Base-by-base conservation (phyloP, 805 yeast genomes). In the Ogataea saltuana region DNA sequence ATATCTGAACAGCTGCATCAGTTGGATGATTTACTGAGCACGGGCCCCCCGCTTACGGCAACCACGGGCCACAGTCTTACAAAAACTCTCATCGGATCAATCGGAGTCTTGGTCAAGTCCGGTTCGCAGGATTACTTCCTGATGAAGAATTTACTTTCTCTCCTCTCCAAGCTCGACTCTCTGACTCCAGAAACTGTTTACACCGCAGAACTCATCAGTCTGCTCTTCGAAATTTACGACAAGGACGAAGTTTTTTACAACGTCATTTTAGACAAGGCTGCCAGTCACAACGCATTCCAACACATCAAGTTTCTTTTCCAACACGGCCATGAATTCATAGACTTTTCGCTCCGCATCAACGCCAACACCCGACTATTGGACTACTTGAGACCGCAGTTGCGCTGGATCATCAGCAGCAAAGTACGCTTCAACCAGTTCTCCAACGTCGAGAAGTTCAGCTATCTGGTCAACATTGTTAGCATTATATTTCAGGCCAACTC, bases 401-500 rank as follows among this genome's bases (percentile, higher is more conserved):
- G 34, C 17, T 46, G 53, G 47, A 45, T 53, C 3, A 18, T 33
- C 13, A 8, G 12, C 6, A 28, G 42, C 32, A 39, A 22, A 16
- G 6, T 9, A 4, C 38, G 27, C 10, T 45, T 45, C 33, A 22
- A 38, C 3, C 4, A 13, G 1, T 29, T 43, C 9, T 8, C 31
- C 3, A 28, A 46, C 26, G n/a, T 9, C 3, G 37, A 47, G 17
- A 51, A 44, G 13, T 41, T 47, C 33, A 22, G 46, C 29, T 55
- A 46, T 20, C 30, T 50, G 17, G 34, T 46, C 19, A 53, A 53
- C 34, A 16, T 47, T 10, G 16, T 55, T 16, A 34, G 42, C 5
- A 42, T 50, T 10, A 27, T 50, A 3, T 46, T 44, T 28, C 43
- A 41, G 4, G 28, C 30, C 3, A 27, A 29, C 3, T 28, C 39